phyloP scores from a whole-genome alignment of 2,329 filamentous ascomycete genomes.

The Alternaria gaisen region DNA sequence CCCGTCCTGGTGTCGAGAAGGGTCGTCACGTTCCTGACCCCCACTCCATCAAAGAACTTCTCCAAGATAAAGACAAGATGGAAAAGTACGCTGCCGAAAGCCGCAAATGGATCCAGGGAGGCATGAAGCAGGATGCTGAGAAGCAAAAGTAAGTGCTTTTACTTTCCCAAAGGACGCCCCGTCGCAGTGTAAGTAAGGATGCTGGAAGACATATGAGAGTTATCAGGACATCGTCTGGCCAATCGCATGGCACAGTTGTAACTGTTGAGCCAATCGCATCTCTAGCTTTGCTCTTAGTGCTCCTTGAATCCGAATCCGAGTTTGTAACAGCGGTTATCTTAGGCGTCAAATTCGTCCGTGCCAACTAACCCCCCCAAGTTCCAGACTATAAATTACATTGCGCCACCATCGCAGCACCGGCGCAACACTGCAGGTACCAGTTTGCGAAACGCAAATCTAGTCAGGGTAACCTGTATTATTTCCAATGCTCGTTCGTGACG shows the following conservation, averaged over 20 bases:
- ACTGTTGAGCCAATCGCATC: neutral
- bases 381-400: slow-evolving; percentile 3
- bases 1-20: slow-evolving; percentile 76
- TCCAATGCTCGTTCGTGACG: neutral
- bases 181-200: neutral
- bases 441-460: neutral
- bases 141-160: slow-evolving; percentile 42
- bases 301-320: neutral
- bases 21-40: slow-evolving; percentile 75
- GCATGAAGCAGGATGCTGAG: slow-evolving; percentile 70
- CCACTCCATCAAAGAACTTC: slow-evolving; percentile 68
- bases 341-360: neutral
- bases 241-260: neutral
- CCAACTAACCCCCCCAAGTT: slow-evolving; percentile 2
- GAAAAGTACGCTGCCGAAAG: slow-evolving; percentile 63
- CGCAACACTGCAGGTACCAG: neutral
- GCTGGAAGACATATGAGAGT: neutral
- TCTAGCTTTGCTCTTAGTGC: neutral
- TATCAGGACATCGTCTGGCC: neutral
- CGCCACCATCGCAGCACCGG: slow-evolving; percentile 1
- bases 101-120: slow-evolving; percentile 72
- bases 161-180: neutral
- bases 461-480: neutral
- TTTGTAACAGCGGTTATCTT: neutral
- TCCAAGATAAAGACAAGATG: slow-evolving; percentile 65